Conservation (phyloP, 148 eudicot species). For the Euryodendron excelsum region DNA sequence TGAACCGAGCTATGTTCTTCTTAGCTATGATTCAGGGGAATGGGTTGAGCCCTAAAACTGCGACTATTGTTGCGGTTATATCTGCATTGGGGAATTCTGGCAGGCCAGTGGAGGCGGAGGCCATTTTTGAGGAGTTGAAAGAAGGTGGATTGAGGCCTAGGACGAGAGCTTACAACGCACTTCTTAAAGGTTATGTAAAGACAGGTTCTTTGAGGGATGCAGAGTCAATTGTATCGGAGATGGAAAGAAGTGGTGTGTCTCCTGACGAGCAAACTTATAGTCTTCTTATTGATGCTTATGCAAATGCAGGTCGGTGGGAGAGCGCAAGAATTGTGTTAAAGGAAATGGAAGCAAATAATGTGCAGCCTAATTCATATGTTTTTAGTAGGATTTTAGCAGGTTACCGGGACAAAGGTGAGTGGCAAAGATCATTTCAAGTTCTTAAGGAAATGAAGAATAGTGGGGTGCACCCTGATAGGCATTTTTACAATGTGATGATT, state of each 20-base stretch:
- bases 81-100: conserved; percentile 67
- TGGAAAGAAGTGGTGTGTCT: conserved; percentile 73
- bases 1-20: conserved; percentile 62
- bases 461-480: conserved; percentile 85
- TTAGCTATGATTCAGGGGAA: conserved; percentile 65
- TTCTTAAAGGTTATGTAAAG: conserved; percentile 81
- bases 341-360: conserved; percentile 80
- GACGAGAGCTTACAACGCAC: conserved; percentile 89
- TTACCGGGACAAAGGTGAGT: conserved; percentile 86
- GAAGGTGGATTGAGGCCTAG: conserved; percentile 85
- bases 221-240: conserved; percentile 69
- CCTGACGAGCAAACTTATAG: conserved; percentile 91
- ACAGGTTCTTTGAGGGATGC: conserved; percentile 72
- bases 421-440: conserved; percentile 92
- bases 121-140: conserved; percentile 86
- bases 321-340: conserved; percentile 91
- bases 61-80: conserved; percentile 59
- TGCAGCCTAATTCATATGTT: conserved; percentile 68
- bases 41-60: conserved; percentile 68
- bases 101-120: conserved; percentile 89
- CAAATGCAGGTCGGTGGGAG: conserved; percentile 92
- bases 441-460: conserved; percentile 82
- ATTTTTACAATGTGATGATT: conserved; percentile 90
- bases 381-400: conserved; percentile 79
- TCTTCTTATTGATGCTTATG: conserved; percentile 82